Evolutionary conservation across 2,329 filamentous ascomycete species (phyloP).

Genomic region (Harringtonia aguacate): DNA sequence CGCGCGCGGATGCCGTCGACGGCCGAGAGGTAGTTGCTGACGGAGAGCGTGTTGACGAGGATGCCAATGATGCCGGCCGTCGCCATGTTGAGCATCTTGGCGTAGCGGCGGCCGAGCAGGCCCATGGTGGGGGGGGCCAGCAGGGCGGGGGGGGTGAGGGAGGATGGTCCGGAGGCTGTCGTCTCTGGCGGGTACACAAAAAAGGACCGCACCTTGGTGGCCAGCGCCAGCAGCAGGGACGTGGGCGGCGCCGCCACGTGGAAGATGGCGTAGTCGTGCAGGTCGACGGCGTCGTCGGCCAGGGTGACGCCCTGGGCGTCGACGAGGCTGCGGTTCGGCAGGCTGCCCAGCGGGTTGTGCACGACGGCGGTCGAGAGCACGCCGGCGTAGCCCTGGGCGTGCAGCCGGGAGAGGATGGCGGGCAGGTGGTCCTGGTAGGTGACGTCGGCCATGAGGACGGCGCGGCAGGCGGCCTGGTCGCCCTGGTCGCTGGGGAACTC

Average conservation of each 20-base stretch:
- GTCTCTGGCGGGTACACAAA: conserved; percentile 59
- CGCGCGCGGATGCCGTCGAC: conserved; percentile 61
- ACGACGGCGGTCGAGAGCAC: conserved; percentile 61
- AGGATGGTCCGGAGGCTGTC: background rate
- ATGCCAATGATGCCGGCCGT: conserved; percentile 84
- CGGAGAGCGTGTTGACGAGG: conserved; percentile 87
- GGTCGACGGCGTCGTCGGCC: conserved; percentile 25
- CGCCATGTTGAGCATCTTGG: conserved; percentile 67
- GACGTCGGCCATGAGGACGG: conserved; percentile 81
- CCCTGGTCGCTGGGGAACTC: no score
- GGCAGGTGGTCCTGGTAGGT: conserved; percentile 70
- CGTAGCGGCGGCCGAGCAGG: conserved; percentile 75
- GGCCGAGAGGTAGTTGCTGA: conserved; percentile 79
- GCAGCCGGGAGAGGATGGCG: conserved; percentile 42
- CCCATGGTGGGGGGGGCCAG: conserved; percentile 32
- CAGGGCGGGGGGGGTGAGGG: background rate
- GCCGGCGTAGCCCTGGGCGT: conserved; percentile 54
- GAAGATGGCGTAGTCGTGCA: conserved; percentile 66
- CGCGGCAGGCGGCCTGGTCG: conserved; percentile 42
- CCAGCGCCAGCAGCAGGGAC: conserved; percentile 76
- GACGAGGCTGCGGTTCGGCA: conserved; percentile 70
- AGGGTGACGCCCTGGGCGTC: conserved; percentile 15
- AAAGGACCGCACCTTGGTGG: conserved; percentile 67
- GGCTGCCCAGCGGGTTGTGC: conserved; percentile 65
- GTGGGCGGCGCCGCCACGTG: conserved; percentile 70